Base-by-base conservation (phyloP, 306 rosid genomes). In the Prosopis cineraria region DNA sequence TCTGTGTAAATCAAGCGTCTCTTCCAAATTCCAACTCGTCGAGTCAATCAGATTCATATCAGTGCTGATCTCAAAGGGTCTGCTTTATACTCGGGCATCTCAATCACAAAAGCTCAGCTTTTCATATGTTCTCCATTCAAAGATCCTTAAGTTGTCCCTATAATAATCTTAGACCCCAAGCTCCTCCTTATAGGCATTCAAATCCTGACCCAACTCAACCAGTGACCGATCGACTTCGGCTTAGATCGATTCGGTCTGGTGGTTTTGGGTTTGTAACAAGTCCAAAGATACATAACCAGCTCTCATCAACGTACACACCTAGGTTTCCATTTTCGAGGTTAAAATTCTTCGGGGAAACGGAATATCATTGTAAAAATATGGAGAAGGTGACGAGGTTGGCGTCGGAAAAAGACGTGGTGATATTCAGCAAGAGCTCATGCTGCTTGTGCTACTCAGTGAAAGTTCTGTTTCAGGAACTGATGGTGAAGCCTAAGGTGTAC, bases 371-470 rank as follows among this genome's bases (percentile, higher is more conserved):
- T 33, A 1, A 37, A 73, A 50, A 70, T 64, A 77, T 92, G 98
- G 98, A 95, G 33, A 95, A 89, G 85, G 96, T 95, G 85, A 78
- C 2, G 84, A 85, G 93, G 82, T 79, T 95, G 88, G 88, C 89
- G n/a, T 74, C 91, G 11, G 98, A 89, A 71, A 86, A 88, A 40
- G 97, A 93, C 19, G 92, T 95, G 80, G 98, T 95, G 87, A 92
- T 95, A 16, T 95, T 95, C 90, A 87, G 90, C 81, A 95, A 95
- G 87, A 95, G 92, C 79, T 92, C 98, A 12, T 95, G 98, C 76
- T 95, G 98, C 72, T 85, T 95, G 43, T 85, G 93, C 75, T 92
- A 95, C 80, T 87, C 98, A 68, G 98, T 95, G 13, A 83, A 79
- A 43, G 84, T 89, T 79, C 80, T 95, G 79, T 92, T 95, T 68